Conservation (phyloP, 2,329 filamentous ascomycete species). For the Fusarium torreyae region DNA sequence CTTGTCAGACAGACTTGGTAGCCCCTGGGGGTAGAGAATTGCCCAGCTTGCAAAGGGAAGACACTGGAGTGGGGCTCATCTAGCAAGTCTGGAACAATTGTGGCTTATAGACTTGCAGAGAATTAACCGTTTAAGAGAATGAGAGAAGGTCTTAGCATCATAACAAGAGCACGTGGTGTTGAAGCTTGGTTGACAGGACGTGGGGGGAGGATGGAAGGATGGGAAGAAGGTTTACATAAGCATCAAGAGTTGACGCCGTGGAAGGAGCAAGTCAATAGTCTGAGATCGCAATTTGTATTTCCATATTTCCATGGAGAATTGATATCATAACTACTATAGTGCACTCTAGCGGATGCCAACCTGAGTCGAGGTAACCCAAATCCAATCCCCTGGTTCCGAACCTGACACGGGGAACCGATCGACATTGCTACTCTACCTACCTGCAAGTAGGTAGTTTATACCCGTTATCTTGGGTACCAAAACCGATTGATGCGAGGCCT, state of each 20-base stretch:
- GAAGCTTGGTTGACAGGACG: conserved; percentile 34
- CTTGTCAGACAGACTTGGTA: conserved; percentile 19
- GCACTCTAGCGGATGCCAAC: not conserved
- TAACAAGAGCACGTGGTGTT: conserved; percentile 47
- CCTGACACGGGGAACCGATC: not conserved
- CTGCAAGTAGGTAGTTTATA: not conserved
- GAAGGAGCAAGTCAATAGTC: not conserved
- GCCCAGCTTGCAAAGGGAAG: conserved; percentile 5
- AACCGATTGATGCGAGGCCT: too few relatives aligned
- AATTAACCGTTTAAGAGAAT: conserved; percentile 3
- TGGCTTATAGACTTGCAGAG: conserved; percentile 36
- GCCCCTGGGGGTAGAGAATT: conserved; percentile 17
- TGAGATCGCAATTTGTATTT: not conserved
- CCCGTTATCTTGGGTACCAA: not conserved
- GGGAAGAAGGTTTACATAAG: conserved; percentile 16
- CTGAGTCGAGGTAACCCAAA: conserved; percentile 6
- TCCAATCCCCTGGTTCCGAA: conserved; percentile 3
- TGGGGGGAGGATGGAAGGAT: conserved; percentile 26
- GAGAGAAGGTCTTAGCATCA: conserved; percentile 30
- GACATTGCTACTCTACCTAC: not conserved
- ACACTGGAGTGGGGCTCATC: not conserved
- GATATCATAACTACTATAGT: not conserved
- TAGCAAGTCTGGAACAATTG: conserved; percentile 29
- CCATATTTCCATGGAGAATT: too few relatives aligned
- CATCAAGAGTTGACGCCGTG: not conserved